phyloP scores from a whole-genome alignment of 805 yeast species.

The Wilhelminamyces savonicus region DNA sequence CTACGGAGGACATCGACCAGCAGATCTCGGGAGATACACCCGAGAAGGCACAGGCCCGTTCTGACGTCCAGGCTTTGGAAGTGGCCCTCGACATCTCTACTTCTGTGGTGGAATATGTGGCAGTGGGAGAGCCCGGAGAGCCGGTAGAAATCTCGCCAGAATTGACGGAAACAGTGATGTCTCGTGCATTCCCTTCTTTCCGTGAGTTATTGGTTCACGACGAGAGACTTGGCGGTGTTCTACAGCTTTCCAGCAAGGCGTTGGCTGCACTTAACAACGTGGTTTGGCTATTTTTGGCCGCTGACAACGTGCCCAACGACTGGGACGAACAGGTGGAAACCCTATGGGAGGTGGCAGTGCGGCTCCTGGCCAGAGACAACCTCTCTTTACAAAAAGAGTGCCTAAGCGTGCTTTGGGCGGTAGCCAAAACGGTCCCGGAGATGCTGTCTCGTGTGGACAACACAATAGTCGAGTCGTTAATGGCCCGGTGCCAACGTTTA shows the following conservation, averaged over 20 bases:
- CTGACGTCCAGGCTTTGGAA: slow-evolving; percentile 59
- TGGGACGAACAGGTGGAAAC: slow-evolving; percentile 30
- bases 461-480: too few species aligned
- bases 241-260: too few species aligned
- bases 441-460: too few species aligned
- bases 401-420: slow-evolving; percentile 33
- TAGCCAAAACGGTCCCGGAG: slow-evolving; percentile 27
- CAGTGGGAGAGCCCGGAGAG: too few species aligned
- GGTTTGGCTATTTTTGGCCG: slow-evolving; percentile 47
- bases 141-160: too few species aligned
- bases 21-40: slow-evolving; percentile 24
- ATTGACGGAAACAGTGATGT: too few species aligned
- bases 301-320: slow-evolving; percentile 23
- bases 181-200: too few species aligned
- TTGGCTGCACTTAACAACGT: slow-evolving; percentile 68
- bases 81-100: slow-evolving; percentile 71
- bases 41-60: slow-evolving; percentile 39
- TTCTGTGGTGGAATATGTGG: slow-evolving; percentile 63
- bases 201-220: too few species aligned
- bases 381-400: slow-evolving; percentile 23
- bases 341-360: slow-evolving; percentile 24
- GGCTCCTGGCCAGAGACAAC: slow-evolving; percentile 8
- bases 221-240: too few species aligned
- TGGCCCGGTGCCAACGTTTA: too few species aligned
- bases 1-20: slow-evolving; percentile 16